These are phyloP conservation scores for Raddia distichophylla DNA, from an alignment of 176 grass and related monocot species.

Conservation along the genomic window DNA sequence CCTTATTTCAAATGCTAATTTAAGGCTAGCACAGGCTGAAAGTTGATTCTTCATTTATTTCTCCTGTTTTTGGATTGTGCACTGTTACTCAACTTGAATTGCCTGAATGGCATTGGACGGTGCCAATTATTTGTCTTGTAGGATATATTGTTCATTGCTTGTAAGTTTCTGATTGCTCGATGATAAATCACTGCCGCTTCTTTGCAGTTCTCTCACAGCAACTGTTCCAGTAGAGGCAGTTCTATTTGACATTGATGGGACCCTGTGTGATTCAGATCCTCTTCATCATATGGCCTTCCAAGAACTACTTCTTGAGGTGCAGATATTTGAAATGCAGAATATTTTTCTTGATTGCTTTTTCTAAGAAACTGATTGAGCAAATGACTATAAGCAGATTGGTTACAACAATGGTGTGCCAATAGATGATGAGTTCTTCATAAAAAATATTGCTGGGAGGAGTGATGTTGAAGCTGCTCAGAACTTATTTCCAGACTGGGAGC, in stretches of 20 bases:
- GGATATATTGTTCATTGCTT: not conserved
- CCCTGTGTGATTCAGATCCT: conserved; percentile 87
- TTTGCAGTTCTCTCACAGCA: conserved; percentile 53
- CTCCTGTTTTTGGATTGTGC: not conserved
- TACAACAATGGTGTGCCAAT: conserved; percentile 91
- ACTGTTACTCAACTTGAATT: not conserved
- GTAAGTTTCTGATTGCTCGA: not conserved
- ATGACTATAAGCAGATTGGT: conserved; percentile 64
- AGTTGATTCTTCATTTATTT: not conserved
- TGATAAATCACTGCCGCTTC: not conserved
- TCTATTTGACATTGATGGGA: conserved; percentile 91
- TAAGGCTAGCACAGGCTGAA: not conserved
- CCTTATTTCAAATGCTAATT: not conserved
- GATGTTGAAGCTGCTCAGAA: conserved; percentile 65
- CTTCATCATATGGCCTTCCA: conserved; percentile 83
- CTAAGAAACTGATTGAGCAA: not conserved
- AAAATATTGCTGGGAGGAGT: conserved; percentile 90
- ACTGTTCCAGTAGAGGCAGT: conserved; percentile 78
- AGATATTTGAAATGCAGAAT: not conserved
- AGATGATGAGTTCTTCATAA: conserved; percentile 85
- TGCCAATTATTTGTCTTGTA: not conserved
- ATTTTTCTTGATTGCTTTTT: not conserved
- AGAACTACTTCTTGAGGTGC: conserved; percentile 78
- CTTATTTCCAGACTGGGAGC: conserved; percentile 87
- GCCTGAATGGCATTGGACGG: not conserved